phyloP scores from a whole-genome alignment of 768 basidiomycete species.

The Pholiota conissans region DNA sequence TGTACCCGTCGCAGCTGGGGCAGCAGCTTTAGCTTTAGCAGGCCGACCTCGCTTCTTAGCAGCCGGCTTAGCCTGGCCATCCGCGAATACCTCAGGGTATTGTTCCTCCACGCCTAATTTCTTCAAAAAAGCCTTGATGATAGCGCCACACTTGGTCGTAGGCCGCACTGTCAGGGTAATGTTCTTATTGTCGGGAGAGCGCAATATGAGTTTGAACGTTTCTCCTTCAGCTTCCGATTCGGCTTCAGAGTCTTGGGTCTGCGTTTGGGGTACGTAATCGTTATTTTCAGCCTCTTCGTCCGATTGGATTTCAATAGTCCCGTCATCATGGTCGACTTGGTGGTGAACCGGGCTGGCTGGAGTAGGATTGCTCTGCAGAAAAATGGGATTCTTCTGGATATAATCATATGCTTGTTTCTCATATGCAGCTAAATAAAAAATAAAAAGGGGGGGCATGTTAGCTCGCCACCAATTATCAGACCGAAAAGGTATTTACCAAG shows the following conservation, averaged over 20 bases:
- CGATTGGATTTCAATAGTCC: conserved; percentile 23
- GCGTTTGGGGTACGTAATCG: conserved; percentile 7
- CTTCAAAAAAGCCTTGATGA: conserved; percentile 75
- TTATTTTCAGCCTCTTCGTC: conserved; percentile 22
- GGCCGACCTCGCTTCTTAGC: neutral
- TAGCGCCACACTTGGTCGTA: conserved; percentile 74
- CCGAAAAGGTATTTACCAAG: conserved; percentile 45
- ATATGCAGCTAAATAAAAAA: conserved; percentile 54
- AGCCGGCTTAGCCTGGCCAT: neutral
- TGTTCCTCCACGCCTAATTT: conserved; percentile 60
- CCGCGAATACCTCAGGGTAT: conserved; percentile 39
- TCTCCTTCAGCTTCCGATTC: conserved; percentile 48
- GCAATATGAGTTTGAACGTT: conserved; percentile 66
- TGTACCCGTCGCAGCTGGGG: conserved; percentile 23
- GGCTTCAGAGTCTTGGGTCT: conserved; percentile 31
- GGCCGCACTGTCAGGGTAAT: conserved; percentile 69
- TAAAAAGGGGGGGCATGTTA: neutral
- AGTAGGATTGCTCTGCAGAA: neutral
- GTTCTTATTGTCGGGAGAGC: conserved; percentile 54
- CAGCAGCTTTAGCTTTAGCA: conserved; percentile 20
- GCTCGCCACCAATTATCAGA: too few species aligned
- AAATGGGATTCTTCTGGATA: conserved; percentile 38
- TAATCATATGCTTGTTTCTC: conserved; percentile 65
- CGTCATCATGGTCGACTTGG: neutral
- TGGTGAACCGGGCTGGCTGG: neutral